Percentiles rank a stretch among this genome's conserved stretches.
These are phyloP conservation scores for Ceratocystis smalleyi DNA, from an alignment of 2,329 filamentous ascomycete species.

Conservation along the genomic window DNA sequence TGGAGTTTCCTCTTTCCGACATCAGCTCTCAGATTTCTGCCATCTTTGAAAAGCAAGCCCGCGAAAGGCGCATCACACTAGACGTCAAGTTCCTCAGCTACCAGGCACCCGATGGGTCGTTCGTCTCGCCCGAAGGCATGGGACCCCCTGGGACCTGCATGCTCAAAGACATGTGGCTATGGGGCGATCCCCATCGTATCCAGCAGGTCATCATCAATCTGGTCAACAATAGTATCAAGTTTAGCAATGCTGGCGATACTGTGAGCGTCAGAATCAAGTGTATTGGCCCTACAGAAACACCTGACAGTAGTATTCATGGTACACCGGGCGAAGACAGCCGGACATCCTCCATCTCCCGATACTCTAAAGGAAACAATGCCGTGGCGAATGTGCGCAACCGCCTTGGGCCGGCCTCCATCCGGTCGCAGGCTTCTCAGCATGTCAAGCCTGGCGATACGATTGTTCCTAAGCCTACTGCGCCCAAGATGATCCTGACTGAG, in stretches of 20 bases:
- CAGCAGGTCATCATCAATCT: constrained; percentile 88
- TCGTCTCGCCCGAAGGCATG: constrained; percentile 36
- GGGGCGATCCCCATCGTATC: constrained; percentile 85
- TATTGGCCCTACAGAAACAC: constrained; percentile 40
- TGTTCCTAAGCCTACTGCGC: constrained; percentile 18
- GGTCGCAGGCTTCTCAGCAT: constrained; percentile 34
- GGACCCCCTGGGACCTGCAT: constrained; percentile 51
- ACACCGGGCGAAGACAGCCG: constrained; percentile 31
- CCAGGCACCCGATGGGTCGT: constrained; percentile 15
- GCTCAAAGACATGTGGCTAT: constrained; percentile 72
- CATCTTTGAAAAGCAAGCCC: constrained; percentile 81
- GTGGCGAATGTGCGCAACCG: constrained; percentile 25
- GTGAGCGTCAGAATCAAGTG: constrained; percentile 66
- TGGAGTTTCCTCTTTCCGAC: constrained; percentile 72
- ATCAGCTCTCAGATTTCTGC: constrained; percentile 67
- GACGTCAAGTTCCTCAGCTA: constrained; percentile 43
- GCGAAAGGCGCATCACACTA: constrained; percentile 61
- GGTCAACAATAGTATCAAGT: constrained; percentile 83
- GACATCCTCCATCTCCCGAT: constrained; percentile 37
- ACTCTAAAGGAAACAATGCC: constrained; percentile 28
- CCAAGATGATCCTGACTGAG: constrained; percentile 22
- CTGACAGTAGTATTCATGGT: constrained; percentile 15
- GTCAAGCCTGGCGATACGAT: constrained; percentile 16
- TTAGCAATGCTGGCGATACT: constrained; percentile 61
- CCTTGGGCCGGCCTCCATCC: constrained; percentile 34